Conservation (phyloP, 805 yeast species). For the Blastobotrys robertii region DNA sequence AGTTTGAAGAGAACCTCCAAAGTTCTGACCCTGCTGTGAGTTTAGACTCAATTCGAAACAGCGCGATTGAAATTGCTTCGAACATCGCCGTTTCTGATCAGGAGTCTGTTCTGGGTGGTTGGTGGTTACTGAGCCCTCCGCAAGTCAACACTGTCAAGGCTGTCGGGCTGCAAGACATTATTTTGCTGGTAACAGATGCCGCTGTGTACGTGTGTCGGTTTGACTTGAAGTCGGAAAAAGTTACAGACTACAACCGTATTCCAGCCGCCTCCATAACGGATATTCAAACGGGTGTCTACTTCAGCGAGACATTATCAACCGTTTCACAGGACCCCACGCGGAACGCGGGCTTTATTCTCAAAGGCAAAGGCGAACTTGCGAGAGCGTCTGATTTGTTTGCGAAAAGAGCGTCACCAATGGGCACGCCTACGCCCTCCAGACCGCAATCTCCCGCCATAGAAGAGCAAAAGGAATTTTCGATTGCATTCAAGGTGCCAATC, state of each 20-base stretch:
- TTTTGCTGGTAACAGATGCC: conserved; percentile 22
- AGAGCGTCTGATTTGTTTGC: not conserved
- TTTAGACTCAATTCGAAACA: conserved; percentile 21
- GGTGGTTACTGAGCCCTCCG: conserved; percentile 27
- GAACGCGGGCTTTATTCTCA: conserved; percentile 15
- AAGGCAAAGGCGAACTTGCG: conserved; percentile 11
- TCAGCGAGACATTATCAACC: conserved; percentile 14
- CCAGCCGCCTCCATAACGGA: conserved; percentile 5
- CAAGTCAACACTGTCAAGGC: conserved; percentile 5
- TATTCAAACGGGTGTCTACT: conserved; percentile 19
- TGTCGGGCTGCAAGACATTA: conserved; percentile 15
- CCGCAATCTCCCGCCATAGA: not conserved
- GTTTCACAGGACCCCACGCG: conserved; percentile 13
- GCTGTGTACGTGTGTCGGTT: conserved; percentile 21
- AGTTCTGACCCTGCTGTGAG: conserved; percentile 20
- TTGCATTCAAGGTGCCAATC: conserved; percentile 11
- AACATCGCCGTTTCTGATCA: conserved; percentile 15
- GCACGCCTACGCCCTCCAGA: not conserved
- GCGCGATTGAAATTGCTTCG: conserved; percentile 18
- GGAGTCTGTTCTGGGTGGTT: conserved; percentile 25
- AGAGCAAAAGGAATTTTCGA: not conserved
- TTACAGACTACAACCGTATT: conserved; percentile 14
- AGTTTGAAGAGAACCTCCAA: conserved; percentile 31
- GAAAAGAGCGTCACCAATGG: not conserved
- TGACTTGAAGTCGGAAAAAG: conserved; percentile 14